Conservation (phyloP, 106 monocot genomes). For the Phalaenopsis aphrodite region DNA sequence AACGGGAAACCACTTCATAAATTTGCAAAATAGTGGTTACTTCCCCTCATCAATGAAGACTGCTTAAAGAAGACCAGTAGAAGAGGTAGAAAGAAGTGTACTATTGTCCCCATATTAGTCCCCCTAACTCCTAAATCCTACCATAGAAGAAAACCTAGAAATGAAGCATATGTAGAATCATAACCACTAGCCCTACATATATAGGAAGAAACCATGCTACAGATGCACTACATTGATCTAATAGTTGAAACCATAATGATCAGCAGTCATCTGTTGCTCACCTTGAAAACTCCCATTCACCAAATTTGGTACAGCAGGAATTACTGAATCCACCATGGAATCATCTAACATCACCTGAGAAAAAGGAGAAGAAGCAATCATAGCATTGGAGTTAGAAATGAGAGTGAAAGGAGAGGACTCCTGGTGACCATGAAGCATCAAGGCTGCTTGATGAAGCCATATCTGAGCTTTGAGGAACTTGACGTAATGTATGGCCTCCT, state of each 20-base stretch:
- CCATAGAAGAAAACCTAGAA: not conserved
- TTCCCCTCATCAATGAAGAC: not conserved
- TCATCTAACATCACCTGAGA: not conserved
- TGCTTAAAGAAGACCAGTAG: too few species aligned
- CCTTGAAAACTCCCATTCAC: not conserved
- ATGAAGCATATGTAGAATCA: not conserved
- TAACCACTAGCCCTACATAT: not conserved
- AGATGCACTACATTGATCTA: not conserved
- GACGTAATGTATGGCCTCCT: slow-evolving; percentile 82
- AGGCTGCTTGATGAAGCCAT: slow-evolving; percentile 39
- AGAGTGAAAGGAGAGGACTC: not conserved
- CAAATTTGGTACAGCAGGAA: not conserved
- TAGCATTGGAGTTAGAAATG: not conserved
- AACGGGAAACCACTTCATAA: not conserved
- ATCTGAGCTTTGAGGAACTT: slow-evolving; percentile 80
- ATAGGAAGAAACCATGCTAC: too few species aligned
- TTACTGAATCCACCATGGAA: not conserved
- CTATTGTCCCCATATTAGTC: slow-evolving; percentile 1
- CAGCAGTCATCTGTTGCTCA: not conserved
- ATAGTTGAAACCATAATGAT: slow-evolving; percentile 4
- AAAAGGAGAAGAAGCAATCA: not conserved
- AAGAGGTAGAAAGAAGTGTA: not conserved
- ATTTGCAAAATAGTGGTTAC: not conserved
- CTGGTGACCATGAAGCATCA: not conserved
- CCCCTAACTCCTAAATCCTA: not conserved